Conservation (phyloP, 768 basidiomycete genomes). For the Leccinum incarnatum region DNA sequence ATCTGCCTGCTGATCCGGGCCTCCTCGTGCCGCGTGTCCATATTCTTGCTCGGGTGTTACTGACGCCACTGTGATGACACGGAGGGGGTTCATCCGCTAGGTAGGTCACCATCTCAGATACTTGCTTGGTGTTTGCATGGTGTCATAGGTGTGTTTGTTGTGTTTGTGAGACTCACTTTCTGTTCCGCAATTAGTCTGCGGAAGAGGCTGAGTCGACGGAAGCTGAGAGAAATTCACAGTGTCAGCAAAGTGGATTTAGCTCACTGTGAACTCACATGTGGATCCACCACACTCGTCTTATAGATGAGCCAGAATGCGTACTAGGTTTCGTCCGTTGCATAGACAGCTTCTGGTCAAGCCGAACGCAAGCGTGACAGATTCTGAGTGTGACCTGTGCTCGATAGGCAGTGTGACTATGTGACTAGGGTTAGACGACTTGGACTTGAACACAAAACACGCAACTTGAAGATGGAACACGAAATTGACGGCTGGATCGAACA, state of each 20-base stretch:
- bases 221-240: not conserved
- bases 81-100: not conserved
- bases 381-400: constrained; percentile 19
- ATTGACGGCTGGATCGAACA: constrained; percentile 97
- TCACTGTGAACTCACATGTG: not conserved
- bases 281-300: not conserved
- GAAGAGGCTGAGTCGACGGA: not conserved
- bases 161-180: too few species aligned
- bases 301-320: not conserved
- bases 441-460: constrained; percentile 13
- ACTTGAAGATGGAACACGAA: constrained; percentile 54
- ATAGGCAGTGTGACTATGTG: constrained; percentile 29
- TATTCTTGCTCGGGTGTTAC: not conserved
- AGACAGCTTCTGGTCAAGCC: constrained; percentile 40
- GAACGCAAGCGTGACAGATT: constrained; percentile 28
- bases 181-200: too few species aligned
- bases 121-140: not conserved
- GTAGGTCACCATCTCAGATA: not conserved
- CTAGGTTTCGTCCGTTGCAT: too few species aligned
- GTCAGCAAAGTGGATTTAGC: not conserved
- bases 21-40: not conserved
- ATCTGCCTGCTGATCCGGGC: not conserved
- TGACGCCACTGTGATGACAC: not conserved
- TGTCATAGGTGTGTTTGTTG: not conserved
- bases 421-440: constrained; percentile 18